These are phyloP conservation scores for Stipa capillata DNA, from an alignment of 176 grass and related monocot species.

Conservation along the genomic window DNA sequence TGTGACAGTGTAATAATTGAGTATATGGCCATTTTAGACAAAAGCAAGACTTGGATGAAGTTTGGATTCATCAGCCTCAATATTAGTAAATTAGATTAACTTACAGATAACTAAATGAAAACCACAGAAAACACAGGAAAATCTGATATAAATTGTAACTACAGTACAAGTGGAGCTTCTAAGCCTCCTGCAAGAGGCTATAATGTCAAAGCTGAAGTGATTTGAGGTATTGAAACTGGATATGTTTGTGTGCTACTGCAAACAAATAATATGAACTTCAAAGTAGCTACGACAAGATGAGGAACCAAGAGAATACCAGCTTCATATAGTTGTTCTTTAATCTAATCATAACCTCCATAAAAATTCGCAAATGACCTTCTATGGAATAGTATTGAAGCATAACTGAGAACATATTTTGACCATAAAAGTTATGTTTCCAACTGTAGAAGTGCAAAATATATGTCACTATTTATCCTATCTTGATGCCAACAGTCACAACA, in stretches of 20 bases:
- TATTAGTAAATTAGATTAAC: neutral
- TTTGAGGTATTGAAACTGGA: neutral
- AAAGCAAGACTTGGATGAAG: neutral
- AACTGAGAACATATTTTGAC: neutral
- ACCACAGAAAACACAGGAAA: neutral
- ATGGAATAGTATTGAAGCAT: neutral
- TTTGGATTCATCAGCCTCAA: neutral
- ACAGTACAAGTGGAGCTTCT: neutral
- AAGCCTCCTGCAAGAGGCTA: neutral
- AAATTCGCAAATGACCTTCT: neutral
- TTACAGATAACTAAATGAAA: neutral
- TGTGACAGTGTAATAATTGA: neutral
- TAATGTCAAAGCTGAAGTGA: neutral
- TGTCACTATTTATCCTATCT: neutral
- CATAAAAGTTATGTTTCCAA: neutral
- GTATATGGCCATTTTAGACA: neutral
- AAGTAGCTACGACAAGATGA: no score
- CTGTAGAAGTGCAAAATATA: neutral
- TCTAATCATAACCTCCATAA: neutral
- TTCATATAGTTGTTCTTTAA: neutral
- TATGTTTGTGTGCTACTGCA: neutral
- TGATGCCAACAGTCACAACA: neutral
- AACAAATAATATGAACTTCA: constrained; percentile 5
- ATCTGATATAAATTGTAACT: neutral
- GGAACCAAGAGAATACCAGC: neutral